Base-by-base conservation (phyloP, 768 basidiomycete genomes). In the Tephrocybe sp. region DNA sequence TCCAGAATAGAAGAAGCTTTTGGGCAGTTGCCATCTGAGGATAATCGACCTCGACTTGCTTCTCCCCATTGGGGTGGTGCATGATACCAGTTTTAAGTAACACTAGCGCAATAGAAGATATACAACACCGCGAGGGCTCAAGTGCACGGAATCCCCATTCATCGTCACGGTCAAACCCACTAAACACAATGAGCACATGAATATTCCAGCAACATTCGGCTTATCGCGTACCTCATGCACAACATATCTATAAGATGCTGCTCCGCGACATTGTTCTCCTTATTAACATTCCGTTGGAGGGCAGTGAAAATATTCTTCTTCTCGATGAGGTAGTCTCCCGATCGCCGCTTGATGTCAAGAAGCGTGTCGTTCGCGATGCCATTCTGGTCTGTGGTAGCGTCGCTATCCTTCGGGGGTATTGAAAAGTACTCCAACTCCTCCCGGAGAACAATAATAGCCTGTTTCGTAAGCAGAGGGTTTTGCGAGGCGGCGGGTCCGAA, bases 231-330 rank as follows among this genome's bases (percentile, higher is more conserved):
- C 96, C 94, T 97, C 93, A 98, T 97, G 74, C 96, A 98, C 56
- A 99, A 78, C 97, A 99, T 99, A 72, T 98, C 97, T 70, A 99
- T 99, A 61, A 99, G 75, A 73, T 99, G 97, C 72, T 98, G 96
- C 71, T 99, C 97, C 15, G 97, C 97, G 48, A 97, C 79, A 68
- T 99, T 98, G 66, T 98, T 98, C 74, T 98, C 96, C 76, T 96
- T 96, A 73, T 96, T 96, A 57, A 98, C 96, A 70, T 99, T 99
- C 62, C 97, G 80, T 76, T 99, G 96, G 50, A 99, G 76, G 34
- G 97, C 97, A 2, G 96, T 96, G 68, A 99, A 99, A 63, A 99
- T 97, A 68, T 87, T 91, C 64, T 81, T 80, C 69, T 92, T 90
- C 51, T 89, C 88, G 68, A 96, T 87, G 55, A 99, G 78, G 62